Percentiles rank a stretch among this genome's conserved stretches.
phyloP scores from a whole-genome alignment of 176 grass and related monocot genomes.

The Pharus latifolius region DNA sequence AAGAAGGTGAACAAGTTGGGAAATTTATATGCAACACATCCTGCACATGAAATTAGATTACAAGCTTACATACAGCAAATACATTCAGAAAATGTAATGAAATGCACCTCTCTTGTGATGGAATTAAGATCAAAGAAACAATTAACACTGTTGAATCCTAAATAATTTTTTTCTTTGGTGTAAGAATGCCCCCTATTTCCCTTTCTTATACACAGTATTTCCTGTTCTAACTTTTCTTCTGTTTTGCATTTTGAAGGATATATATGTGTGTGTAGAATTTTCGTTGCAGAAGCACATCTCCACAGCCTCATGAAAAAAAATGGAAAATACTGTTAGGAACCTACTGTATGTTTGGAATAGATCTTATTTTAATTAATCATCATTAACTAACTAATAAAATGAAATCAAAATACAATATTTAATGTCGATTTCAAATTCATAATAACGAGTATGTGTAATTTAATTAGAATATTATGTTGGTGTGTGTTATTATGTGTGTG shows the following conservation, averaged over 20 bases:
- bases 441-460: too few species aligned
- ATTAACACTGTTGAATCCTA: background rate
- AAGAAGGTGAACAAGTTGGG: background rate
- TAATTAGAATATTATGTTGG: too few species aligned
- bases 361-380: too few species aligned
- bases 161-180: background rate
- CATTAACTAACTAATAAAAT: too few species aligned
- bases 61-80: background rate
- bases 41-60: slow-evolving; percentile 6
- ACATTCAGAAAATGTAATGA: too few species aligned
- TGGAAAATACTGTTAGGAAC: background rate
- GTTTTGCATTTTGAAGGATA: background rate
- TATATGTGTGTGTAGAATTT: background rate
- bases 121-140: background rate
- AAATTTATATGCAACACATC: background rate
- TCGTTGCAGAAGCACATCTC: background rate
- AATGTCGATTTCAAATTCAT: too few species aligned
- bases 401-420: too few species aligned
- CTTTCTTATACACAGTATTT: background rate
- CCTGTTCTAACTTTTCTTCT: background rate
- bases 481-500: too few species aligned
- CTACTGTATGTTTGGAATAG: background rate
- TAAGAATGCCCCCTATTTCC: background rate
- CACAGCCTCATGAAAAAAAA: background rate
- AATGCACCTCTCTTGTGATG: background rate